Evolutionary conservation across 257 asterid genomes (phyloP).

Genomic region (Scutellaria barbata): DNA sequence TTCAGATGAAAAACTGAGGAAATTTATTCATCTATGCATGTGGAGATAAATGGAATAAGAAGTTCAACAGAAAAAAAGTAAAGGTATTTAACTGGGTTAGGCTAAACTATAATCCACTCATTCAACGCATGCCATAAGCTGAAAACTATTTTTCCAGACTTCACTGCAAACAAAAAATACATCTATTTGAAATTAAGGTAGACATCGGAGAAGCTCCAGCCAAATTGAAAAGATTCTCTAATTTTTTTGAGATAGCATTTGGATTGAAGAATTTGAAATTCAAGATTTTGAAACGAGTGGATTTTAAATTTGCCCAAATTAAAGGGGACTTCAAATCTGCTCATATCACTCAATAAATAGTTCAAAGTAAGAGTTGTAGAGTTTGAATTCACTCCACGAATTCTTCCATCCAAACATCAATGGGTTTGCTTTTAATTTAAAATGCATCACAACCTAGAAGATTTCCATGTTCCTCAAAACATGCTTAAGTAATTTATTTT

Average conservation of each 20-base stretch:
- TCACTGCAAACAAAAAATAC: background rate
- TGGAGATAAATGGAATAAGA: background rate
- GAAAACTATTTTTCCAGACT: background rate
- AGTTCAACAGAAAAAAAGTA: background rate
- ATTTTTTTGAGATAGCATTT: background rate
- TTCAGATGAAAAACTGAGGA: constrained; percentile 28
- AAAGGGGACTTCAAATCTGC: too few relatives aligned
- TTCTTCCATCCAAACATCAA: background rate
- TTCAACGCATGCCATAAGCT: background rate
- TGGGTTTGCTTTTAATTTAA: background rate
- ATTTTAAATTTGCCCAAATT: too few relatives aligned
- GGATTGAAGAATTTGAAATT: too few relatives aligned
- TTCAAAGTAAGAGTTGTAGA: too few relatives aligned
- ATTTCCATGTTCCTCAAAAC: constrained; percentile 10
- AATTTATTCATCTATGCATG: background rate
- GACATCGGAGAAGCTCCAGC: constrained; percentile 18
- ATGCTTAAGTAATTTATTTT: background rate
- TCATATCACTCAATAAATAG: too few relatives aligned
- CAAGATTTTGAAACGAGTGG: too few relatives aligned
- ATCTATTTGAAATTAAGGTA: background rate
- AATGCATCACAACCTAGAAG: background rate
- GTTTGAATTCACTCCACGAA: too few relatives aligned
- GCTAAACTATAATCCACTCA: background rate
- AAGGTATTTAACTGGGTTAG: background rate
- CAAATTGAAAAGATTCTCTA: constrained; percentile 5